Base-by-base conservation (phyloP, 805 yeast species). In the Wickerhamomyces rabaulensis region DNA sequence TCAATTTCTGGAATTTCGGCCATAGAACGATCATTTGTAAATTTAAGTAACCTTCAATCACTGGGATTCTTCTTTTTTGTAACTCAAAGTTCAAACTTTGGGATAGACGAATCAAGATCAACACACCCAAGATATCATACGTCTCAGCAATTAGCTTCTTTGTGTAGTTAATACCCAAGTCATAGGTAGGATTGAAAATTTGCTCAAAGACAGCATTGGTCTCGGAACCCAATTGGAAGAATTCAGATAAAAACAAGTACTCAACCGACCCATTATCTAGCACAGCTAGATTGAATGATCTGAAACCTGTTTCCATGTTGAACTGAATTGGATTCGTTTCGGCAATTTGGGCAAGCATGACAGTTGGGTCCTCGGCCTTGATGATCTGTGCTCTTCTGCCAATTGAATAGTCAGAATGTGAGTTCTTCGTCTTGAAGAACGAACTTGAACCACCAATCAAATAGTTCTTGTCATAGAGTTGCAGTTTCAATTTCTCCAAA, bases 311-410 rank as follows among this genome's bases (percentile, higher is more conserved):
- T 56, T 90, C 97, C 46, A 86, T 68, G 78, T 85, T 80, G 56
- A 82, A 81, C 15, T 75, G 69, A 51, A 76, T 71, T 4, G 82
- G 80, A 45, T 82, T 82, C 15, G 82, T 76, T 62, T 90, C 96
- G 0, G 96, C 96, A 31, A 88, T 86, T 58, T 86, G 91, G 0
- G 91, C 87, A 5, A 86, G 79, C 69, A 90, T 79, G 0, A 84
- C 91, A 1, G 84, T 71, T 41, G 78, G 76, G 51, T 78, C 82
- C 31, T 74, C 75, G 12, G 74, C 71, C 2, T 71, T 66, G 17
- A 88, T 65, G 2, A 84, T 71, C n/a, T 78, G 76, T 17, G 76
- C 64, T 50, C 97, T 67, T 51, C 77, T 79, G 12, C 65, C 62
- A 21, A 64, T 60, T 3, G 59, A 46, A 19, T 66, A 62, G 25